Percentiles rank a stretch among this genome's conserved stretches.
Conservation (phyloP, 371 early-diverging fungal genomes). For the Mortierella sp. region DNA sequence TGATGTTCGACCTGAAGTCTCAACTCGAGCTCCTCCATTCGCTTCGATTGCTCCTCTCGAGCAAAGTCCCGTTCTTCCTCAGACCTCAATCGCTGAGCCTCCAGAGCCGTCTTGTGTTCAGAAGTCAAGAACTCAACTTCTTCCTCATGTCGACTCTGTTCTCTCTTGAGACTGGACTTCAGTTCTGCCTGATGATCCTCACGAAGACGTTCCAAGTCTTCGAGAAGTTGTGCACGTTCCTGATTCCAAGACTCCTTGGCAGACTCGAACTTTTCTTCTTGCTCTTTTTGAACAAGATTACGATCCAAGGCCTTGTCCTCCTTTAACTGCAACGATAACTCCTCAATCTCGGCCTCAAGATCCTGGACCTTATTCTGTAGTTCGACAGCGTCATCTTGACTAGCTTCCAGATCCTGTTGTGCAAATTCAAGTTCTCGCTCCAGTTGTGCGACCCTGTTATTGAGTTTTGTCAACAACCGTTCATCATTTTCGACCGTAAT, state of each 20-base stretch:
- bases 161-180: slow-evolving; percentile 6
- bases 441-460: slow-evolving; percentile 41
- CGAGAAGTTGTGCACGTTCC: slow-evolving; percentile 22
- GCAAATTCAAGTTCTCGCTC: slow-evolving; percentile 52
- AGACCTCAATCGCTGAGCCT: slow-evolving; percentile 3
- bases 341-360: slow-evolving; percentile 36
- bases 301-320: background rate
- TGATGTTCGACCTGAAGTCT: slow-evolving; percentile 17
- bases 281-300: too few relatives aligned
- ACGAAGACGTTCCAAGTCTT: slow-evolving; percentile 25
- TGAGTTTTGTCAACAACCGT: slow-evolving; percentile 39
- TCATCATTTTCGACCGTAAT: slow-evolving; percentile 46
- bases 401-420: slow-evolving; percentile 45
- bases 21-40: slow-evolving; percentile 17
- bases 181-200: slow-evolving; percentile 26
- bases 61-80: slow-evolving; percentile 1
- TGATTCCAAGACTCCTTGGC: slow-evolving; percentile 27
- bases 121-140: slow-evolving; percentile 20
- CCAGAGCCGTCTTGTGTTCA: slow-evolving; percentile 16
- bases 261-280: slow-evolving; percentile 7
- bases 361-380: slow-evolving; percentile 45
- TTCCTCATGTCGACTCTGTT: slow-evolving; percentile 2
- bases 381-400: slow-evolving; percentile 29
- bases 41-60: slow-evolving; percentile 16
- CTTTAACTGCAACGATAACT: too few relatives aligned